These are phyloP conservation scores for Penicillium dipodomyicola DNA, from an alignment of 495 filamentous ascomycete species.

Conservation along the genomic window DNA sequence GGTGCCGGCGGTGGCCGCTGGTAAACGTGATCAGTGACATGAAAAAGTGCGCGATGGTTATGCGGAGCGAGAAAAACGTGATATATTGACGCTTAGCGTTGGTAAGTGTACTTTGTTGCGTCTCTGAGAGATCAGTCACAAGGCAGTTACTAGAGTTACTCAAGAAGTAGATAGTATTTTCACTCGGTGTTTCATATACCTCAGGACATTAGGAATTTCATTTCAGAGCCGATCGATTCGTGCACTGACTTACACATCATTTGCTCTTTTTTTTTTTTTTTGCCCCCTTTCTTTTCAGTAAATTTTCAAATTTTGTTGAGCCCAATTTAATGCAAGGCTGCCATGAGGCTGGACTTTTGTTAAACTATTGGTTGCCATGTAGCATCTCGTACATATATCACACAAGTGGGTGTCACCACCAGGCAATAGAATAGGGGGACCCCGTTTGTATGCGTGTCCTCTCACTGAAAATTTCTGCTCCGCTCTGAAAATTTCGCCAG, in stretches of 20 bases:
- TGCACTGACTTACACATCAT: slow-evolving; percentile 1
- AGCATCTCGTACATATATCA: not conserved
- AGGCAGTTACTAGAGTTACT: slow-evolving; percentile 2
- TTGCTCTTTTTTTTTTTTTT: not conserved
- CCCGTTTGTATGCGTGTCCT: not conserved
- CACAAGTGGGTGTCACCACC: not conserved
- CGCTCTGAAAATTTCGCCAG: not conserved
- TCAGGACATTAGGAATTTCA: slow-evolving; percentile 7
- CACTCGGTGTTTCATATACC: slow-evolving; percentile 11
- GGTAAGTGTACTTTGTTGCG: not conserved
- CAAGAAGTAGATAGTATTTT: slow-evolving; percentile 8
- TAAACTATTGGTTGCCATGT: not conserved
- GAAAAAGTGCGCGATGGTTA: slow-evolving; percentile 1
- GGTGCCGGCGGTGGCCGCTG: slow-evolving; percentile 9
- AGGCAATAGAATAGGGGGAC: too few relatives aligned
- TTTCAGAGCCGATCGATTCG: not conserved
- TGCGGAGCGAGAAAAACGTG: slow-evolving; percentile 5
- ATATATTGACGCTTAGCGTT: slow-evolving; percentile 13
- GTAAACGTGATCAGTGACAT: slow-evolving; percentile 6
- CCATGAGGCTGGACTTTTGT: not conserved
- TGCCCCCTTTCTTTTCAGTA: not conserved
- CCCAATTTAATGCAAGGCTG: not conserved
- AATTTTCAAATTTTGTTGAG: not conserved
- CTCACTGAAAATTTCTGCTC: not conserved
- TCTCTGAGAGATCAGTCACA: slow-evolving; percentile 1